Base-by-base conservation (phyloP, 768 basidiomycete genomes). In the Xanthoconium stramineum region DNA sequence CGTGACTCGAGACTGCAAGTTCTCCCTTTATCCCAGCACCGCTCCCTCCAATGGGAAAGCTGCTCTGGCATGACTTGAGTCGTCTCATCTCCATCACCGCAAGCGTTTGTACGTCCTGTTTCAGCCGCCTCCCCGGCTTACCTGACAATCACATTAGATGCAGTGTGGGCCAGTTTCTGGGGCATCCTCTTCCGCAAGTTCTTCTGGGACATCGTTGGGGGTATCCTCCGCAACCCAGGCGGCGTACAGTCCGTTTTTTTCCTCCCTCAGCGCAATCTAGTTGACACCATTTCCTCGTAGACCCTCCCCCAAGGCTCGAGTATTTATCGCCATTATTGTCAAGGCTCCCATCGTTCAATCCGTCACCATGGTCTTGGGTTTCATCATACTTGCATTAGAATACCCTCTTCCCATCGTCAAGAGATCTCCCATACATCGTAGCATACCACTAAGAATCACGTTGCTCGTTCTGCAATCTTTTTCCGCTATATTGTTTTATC, bases 151-250 rank as follows among this genome's bases (percentile, higher is more conserved):
- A 38, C 45, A 32, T 29, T 58, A 92, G 91, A 91, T 69, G 82
- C 85, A 55, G 75, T 92, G 12, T 92, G 90, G 91, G 86, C 89
- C 14, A 77, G 82, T 33, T 86, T 89, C 74, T 95, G 83, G 75
- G 94, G 85, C 17, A 70, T 94, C 14, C 76, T 88, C 63, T 94
- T 84, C 75, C 89, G 92, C 72, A 96, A 96, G 76, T 96, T 92
- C 82, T 94, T 96, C 75, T 96, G 91, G 89, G 94, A 96, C 76
- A 92, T 96, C 68, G 75, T 93, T n/a, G 86, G 84, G 56, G 93
- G 89, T 46, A 86, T 80, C 55, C 68, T 91, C 55, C 86, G 89
- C 58, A 80, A 83, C 68, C 89, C 89, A 30, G 89, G 89, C 74
- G 89, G 89, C 51, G 54, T 89, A 28, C 88, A 91, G 89, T 91